A percentile compares a stretch with the other conserved stretches of the same genome.
Evolutionary conservation across 2,329 filamentous ascomycete genomes (phyloP).

Genomic region (Helicocarpus griseus): DNA sequence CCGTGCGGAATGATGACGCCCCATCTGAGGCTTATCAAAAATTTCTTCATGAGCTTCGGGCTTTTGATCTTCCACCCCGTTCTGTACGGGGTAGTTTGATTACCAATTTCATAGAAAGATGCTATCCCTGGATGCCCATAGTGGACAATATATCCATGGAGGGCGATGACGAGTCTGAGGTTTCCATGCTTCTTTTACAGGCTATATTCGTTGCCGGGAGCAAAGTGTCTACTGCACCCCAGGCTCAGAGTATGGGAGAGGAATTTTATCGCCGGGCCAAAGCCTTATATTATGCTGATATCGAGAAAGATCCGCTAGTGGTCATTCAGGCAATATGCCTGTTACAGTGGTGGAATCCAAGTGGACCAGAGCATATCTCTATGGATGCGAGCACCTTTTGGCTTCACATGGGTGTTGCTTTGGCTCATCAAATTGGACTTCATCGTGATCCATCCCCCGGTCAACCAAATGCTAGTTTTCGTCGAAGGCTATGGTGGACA

Average conservation of each 20-base stretch:
- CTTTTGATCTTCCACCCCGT: slow-evolving; percentile 8
- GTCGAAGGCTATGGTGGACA: slow-evolving; percentile 4
- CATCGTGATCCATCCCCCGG: slow-evolving; percentile 23
- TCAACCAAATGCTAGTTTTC: slow-evolving; percentile 14
- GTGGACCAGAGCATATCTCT: slow-evolving; percentile 25
- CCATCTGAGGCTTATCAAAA: slow-evolving; percentile 5
- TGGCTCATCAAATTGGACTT: slow-evolving; percentile 27
- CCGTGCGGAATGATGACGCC: slow-evolving; percentile 4
- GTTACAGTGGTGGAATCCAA: slow-evolving; percentile 16
- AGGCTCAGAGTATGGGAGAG: slow-evolving; percentile 7
- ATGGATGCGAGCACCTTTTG: slow-evolving; percentile 27
- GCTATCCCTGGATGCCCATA: slow-evolving; percentile 13
- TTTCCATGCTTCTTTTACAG: slow-evolving; percentile 7
- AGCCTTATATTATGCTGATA: slow-evolving; percentile 11
- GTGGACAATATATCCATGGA: slow-evolving; percentile 8
- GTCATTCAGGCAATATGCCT: slow-evolving; percentile 12
- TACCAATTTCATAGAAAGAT: slow-evolving; percentile 11
- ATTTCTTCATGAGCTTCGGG: slow-evolving; percentile 7
- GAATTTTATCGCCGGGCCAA: slow-evolving; percentile 13
- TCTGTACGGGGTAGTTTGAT: slow-evolving; percentile 10
- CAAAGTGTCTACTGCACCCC: slow-evolving; percentile 11
- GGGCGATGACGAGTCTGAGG: neutral
- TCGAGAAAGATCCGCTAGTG: slow-evolving; percentile 10
- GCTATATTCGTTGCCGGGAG: slow-evolving; percentile 13
- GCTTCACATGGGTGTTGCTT: slow-evolving; percentile 25